These are phyloP conservation scores for Pulveroboletus ravenelii DNA, from an alignment of 768 basidiomycete genomes.

Conservation along the genomic window DNA sequence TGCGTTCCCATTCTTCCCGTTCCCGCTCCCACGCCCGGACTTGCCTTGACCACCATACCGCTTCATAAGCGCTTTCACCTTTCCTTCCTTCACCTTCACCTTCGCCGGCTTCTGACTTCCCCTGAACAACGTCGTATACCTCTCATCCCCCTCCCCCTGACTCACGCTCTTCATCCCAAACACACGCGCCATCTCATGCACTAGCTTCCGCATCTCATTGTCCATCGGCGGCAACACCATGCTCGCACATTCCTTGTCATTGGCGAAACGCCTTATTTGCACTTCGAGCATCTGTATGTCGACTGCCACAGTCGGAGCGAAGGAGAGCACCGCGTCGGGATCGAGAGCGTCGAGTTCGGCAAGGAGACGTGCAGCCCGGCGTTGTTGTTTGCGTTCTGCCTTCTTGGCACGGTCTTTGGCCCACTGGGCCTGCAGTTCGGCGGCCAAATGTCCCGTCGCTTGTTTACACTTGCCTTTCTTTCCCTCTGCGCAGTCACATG, in stretches of 20 bases:
- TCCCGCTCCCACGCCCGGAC: neutral
- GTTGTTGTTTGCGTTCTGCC: conserved; percentile 64
- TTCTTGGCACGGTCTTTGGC: conserved; percentile 79
- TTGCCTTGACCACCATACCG: conserved; percentile 21
- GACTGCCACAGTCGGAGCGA: conserved; percentile 45
- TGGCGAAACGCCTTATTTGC: conserved; percentile 68
- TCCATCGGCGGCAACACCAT: conserved; percentile 78
- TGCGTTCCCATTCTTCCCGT: neutral
- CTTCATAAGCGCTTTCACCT: conserved; percentile 45
- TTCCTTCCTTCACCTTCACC: conserved; percentile 53
- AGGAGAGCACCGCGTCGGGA: conserved; percentile 29
- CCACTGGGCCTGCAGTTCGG: conserved; percentile 66
- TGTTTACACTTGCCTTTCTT: conserved; percentile 26
- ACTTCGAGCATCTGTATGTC: conserved; percentile 64
- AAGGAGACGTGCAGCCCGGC: conserved; percentile 51
- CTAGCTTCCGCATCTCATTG: conserved; percentile 61
- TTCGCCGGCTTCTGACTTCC: conserved; percentile 60
- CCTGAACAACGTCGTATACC: conserved; percentile 77
- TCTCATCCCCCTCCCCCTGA: conserved; percentile 57
- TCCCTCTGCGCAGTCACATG: conserved; percentile 16
- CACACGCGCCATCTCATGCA: conserved; percentile 76
- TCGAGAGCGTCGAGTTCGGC: conserved; percentile 56
- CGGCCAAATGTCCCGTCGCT: conserved; percentile 36
- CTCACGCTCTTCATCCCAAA: conserved; percentile 79
- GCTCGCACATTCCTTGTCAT: conserved; percentile 42